Base-by-base conservation (phyloP, 345 rosid genomes). In the Kandelia obovata region DNA sequence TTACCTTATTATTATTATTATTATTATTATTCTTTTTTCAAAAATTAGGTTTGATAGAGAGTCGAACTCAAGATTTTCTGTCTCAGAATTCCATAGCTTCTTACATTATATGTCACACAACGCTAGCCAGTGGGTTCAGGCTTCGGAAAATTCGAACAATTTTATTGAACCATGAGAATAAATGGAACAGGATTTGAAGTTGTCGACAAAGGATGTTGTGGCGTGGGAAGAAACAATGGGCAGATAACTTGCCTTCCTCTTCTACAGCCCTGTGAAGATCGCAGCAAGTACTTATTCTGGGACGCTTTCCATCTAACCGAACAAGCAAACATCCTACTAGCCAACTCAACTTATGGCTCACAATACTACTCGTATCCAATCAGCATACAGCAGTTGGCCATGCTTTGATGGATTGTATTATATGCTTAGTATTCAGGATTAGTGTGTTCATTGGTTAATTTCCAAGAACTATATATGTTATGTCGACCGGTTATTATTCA, bases 281-380 rank as follows among this genome's bases (percentile, higher is more conserved):
- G 97, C 25, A 75, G 73, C 10, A 93, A 84, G 73, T 93, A 89
- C 80, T 74, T 93, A 37, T 93, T 88, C 16, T 93, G 97, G 98
- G 98, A 91, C 61, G 97, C 97, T 17, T 93, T 93, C 68, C 98
- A 93, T 72, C 98, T 94, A 5, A 91, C 98, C 0, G 98, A 93
- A 67, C 19, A 62, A 1, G 92, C 96, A 1, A 93, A 91, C 19
- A 71, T 86, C 58, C 5, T 78, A 35, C 72, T 88, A 1, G 97
- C 96, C 6, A 83, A 86, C 66, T 49, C 87, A 21, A 77, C 96
- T 20, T 94, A 64, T 59, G 62, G 55, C 37, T 73, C 95, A 5
- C 77, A 69, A 16, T 64, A 86, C 0, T 93, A 85, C 71, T 74
- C 90, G 6, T 85, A 88, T 61, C 97, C 98, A 2, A 86, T 85